A percentile compares a stretch with the other conserved stretches of the same genome.
Evolutionary conservation across 345 rosid species (phyloP).

Genomic region (Citrus cavaleriei): DNA sequence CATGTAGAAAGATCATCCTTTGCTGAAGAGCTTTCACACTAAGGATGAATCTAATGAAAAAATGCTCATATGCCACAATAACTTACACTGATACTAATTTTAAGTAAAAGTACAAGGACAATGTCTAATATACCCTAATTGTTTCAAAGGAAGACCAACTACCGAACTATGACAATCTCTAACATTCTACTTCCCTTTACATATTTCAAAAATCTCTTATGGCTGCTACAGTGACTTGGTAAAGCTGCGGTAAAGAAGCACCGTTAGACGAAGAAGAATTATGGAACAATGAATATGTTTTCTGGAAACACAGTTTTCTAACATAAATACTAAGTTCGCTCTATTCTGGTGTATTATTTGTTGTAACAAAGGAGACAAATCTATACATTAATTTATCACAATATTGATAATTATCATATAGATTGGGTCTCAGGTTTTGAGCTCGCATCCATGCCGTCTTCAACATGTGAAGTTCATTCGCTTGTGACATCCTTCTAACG

Average conservation of each 20-base stretch:
- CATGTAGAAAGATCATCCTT: background rate
- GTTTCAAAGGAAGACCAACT: background rate
- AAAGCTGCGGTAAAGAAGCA: too few relatives aligned
- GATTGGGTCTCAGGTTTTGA: background rate
- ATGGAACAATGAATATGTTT: background rate
- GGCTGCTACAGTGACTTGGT: too few relatives aligned
- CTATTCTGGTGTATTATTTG: too few relatives aligned
- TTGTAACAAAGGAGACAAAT: background rate
- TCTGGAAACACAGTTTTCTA: too few relatives aligned
- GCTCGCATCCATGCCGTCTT: too few relatives aligned
- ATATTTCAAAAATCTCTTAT: background rate
- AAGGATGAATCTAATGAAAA: background rate
- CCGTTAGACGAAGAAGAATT: too few relatives aligned
- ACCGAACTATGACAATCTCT: background rate
- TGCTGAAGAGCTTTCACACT: background rate
- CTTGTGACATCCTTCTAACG: background rate
- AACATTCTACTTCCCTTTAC: background rate
- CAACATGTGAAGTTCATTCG: background rate
- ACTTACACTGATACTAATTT: background rate
- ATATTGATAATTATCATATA: background rate
- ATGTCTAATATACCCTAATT: too few relatives aligned
- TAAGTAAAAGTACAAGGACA: too few relatives aligned
- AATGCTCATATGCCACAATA: background rate
- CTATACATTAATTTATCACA: background rate
- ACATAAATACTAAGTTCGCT: background rate